Percentiles rank a stretch among this genome's conserved stretches.
phyloP scores from a whole-genome alignment of 805 yeast genomes.

The baker's yeast (Saccharomyces cerevisiae) region DNA sequence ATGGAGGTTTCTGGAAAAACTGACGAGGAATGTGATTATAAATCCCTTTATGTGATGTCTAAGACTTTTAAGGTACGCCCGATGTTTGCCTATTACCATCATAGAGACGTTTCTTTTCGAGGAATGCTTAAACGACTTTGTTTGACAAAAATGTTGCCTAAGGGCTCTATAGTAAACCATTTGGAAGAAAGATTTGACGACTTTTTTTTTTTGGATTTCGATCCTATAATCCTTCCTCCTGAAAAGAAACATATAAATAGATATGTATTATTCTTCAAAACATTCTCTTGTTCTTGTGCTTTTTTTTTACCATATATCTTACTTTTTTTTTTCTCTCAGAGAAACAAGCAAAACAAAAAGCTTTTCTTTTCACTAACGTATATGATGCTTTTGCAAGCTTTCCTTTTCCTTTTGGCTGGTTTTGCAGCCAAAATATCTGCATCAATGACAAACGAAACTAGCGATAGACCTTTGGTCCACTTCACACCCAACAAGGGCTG shows the following conservation, averaged over 20 bases:
- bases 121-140: neutral
- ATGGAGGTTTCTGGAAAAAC: neutral
- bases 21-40: neutral
- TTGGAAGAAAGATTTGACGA: neutral
- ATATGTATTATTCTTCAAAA: neutral
- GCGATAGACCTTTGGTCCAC: constrained; percentile 22
- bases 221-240: neutral
- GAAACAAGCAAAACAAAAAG: neutral
- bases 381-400: neutral
- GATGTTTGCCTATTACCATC: neutral
- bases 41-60: neutral
- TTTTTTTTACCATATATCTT: neutral
- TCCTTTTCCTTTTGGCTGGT: neutral
- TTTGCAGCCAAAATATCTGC: neutral
- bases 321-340: neutral
- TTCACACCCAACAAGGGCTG: constrained; percentile 32
- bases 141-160: neutral
- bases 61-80: neutral
- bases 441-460: neutral
- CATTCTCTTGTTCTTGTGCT: neutral
- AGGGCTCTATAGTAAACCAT: neutral
- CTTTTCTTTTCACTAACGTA: neutral
- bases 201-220: neutral
- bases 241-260: neutral
- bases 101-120: neutral